Conservation (phyloP, 1,284 basidiomycete species). For the Puccinia coronata region DNA sequence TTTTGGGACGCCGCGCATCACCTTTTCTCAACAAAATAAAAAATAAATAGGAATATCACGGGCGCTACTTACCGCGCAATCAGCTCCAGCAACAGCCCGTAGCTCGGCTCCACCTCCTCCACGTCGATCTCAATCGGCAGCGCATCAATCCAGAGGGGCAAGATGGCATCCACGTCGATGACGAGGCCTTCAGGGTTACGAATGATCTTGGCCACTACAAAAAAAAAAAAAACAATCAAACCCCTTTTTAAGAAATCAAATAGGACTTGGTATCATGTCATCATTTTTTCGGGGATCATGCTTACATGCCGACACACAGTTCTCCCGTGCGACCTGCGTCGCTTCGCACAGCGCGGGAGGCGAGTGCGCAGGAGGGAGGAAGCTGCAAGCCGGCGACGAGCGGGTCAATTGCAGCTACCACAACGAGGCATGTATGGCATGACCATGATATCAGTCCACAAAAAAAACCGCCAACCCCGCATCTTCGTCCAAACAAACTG, state of each 20-base stretch:
- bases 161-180: slow-evolving; percentile 37
- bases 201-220: background rate
- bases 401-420: slow-evolving; percentile 7
- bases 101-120: slow-evolving; percentile 42
- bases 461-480: too few relatives aligned
- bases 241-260: background rate
- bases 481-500: too few relatives aligned
- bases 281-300: background rate
- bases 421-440: background rate
- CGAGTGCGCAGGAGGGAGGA: background rate
- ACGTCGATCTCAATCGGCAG: slow-evolving; percentile 43
- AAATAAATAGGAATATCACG: too few relatives aligned
- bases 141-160: slow-evolving; percentile 38
- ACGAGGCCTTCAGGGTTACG: slow-evolving; percentile 29
- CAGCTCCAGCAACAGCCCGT: slow-evolving; percentile 39
- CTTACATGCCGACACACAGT: slow-evolving; percentile 45
- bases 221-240: background rate
- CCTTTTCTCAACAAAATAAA: too few relatives aligned
- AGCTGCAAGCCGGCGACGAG: slow-evolving; percentile 18
- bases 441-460: too few relatives aligned
- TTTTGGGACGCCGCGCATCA: background rate
- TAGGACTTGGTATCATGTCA: too few relatives aligned
- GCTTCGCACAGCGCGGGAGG: slow-evolving; percentile 6
- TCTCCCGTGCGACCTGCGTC: slow-evolving; percentile 39
- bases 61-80: slow-evolving; percentile 46